phyloP scores from a whole-genome alignment of 805 yeast species.

The Myxozyma melibiosi region DNA sequence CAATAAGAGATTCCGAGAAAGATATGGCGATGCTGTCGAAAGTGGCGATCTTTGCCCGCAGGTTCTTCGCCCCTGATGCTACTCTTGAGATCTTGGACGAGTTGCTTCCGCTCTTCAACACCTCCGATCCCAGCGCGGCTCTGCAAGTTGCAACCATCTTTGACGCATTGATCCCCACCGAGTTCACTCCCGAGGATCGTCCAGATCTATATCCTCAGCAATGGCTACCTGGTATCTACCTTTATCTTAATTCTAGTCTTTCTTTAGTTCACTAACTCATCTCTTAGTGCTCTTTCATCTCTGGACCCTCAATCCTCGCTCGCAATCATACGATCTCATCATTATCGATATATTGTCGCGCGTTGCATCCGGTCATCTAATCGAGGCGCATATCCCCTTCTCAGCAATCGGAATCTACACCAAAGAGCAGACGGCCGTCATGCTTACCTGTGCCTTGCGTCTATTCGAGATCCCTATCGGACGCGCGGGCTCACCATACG shows the following conservation, averaged over 20 bases:
- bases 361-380: constrained; percentile 47
- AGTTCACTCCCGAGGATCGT: constrained; percentile 3
- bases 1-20: constrained; percentile 3
- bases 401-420: constrained; percentile 66
- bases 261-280: neutral
- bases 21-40: constrained; percentile 8
- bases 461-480: constrained; percentile 52
- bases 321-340: constrained; percentile 60
- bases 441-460: constrained; percentile 53
- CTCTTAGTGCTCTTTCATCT: constrained; percentile 61
- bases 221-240: constrained; percentile 31
- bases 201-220: constrained; percentile 17
- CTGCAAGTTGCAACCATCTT: constrained; percentile 9
- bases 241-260: neutral
- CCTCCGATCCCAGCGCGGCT: constrained; percentile 6
- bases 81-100: constrained; percentile 35
- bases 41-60: constrained; percentile 35
- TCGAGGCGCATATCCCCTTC: constrained; percentile 43
- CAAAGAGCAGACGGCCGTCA: constrained; percentile 58
- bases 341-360: constrained; percentile 66
- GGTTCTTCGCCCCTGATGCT: constrained; percentile 34
- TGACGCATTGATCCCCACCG: constrained; percentile 14
- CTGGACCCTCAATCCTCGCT: constrained; percentile 62
- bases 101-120: constrained; percentile 36
- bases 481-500: constrained; percentile 49